Evolutionary conservation across 495 filamentous ascomycete species (phyloP), one percentile per base, ranked within the genome.

Genomic region (Aspergillus campestris): DNA sequence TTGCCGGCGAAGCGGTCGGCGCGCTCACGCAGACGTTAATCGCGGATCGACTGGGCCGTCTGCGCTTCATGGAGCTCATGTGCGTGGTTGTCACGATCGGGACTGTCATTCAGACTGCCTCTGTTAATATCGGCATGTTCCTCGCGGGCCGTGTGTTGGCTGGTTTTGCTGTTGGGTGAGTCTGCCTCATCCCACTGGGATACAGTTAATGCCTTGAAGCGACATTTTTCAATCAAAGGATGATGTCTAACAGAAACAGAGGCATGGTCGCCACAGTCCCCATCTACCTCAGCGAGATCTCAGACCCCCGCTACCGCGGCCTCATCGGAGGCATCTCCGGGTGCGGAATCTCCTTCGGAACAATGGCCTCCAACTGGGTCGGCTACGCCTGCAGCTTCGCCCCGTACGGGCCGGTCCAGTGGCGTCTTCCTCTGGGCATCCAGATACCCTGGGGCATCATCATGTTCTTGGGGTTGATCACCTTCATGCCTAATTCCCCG

Each of bases 401-500:
- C 0, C 59, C 75, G 2, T 76, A 78, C 38, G 77, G 76, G 0
- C 47, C 68, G 6, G 59, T 70, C 0, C 77, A 80, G 45, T 80
- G 77, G 77, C 67, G 77, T 7, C 60, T 80, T 2, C 77, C 77
- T 3, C 66, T 80, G 8, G 75, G 63, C 0, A 69, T 80, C 40
- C 77, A 79, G 54, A 76, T 79, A 18, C 77, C 77, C 5, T 80
- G 74, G 74, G 77, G 77, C 5, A 56, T 79, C 8, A 67, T 80
- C 44, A 69, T 80, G 66, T 79, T 79, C 47, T 50, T 66, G 24
- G 76, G 75, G 1, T 49, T 80, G 31, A 50, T 68, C 9, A 79
- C 74, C 1, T 80, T 79, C 47, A 80, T 79, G 77, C 77, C 77
- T 0, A 61, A 78, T 46, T 78, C 75, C 10, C 77, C 77, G 36